Evolutionary conservation across 208 protist species (phyloP).

Genomic region (Tritrichomonas musculus): DNA sequence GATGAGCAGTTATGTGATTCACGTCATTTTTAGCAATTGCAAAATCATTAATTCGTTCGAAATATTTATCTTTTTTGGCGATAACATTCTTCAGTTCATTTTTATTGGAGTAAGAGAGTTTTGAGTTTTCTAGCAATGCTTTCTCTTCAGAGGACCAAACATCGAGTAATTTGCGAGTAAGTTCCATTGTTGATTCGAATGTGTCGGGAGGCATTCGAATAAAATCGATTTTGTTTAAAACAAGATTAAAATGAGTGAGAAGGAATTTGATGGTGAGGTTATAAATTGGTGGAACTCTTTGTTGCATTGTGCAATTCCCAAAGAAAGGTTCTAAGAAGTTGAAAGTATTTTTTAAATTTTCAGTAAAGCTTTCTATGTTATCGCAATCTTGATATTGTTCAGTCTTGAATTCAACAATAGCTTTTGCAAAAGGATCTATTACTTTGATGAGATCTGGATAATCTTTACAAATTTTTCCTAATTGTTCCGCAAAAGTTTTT

Average conservation of each 20-base stretch:
- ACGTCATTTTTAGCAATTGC: too few relatives aligned
- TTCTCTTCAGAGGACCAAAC: background rate
- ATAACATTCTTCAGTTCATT: background rate
- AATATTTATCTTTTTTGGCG: background rate
- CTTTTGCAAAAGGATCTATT: background rate
- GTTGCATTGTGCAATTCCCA: too few relatives aligned
- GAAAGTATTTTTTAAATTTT: background rate
- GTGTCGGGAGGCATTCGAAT: background rate
- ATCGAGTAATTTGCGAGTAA: background rate
- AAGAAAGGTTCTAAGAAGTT: background rate
- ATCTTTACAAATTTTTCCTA: background rate
- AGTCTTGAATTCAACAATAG: background rate
- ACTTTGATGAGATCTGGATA: too few relatives aligned
- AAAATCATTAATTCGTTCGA: too few relatives aligned
- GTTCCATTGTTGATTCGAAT: background rate
- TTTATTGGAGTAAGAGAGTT: too few relatives aligned
- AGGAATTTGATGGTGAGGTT: background rate
- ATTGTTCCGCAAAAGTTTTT: background rate
- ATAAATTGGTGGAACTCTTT: background rate
- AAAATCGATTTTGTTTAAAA: background rate
- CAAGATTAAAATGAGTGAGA: background rate
- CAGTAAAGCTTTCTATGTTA: background rate
- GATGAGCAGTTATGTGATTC: too few relatives aligned
- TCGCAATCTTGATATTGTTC: background rate
- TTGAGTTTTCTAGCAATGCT: background rate